Evolutionary conservation across 306 rosid species (phyloP).

Genomic region (Hippophae tibetana): DNA sequence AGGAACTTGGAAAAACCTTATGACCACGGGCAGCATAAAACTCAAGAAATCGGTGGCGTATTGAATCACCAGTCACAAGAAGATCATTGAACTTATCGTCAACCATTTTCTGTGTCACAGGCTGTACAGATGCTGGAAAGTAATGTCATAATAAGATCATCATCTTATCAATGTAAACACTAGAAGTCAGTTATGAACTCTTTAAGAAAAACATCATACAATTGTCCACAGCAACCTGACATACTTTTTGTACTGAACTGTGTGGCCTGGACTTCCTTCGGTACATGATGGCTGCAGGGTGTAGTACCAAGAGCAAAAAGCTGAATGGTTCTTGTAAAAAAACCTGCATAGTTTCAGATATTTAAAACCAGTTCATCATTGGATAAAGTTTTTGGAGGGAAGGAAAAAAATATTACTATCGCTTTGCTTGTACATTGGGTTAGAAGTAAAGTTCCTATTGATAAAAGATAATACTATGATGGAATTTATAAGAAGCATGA

Average conservation of each 20-base stretch:
- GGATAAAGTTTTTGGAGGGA: not conserved
- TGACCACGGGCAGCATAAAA: conserved; percentile 83
- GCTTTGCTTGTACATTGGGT: not conserved
- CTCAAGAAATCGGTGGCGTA: conserved; percentile 50
- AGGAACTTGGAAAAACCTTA: conserved; percentile 78
- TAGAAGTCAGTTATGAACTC: conserved; percentile 1
- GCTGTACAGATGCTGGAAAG: conserved; percentile 48
- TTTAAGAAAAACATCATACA: conserved; percentile 14
- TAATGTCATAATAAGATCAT: conserved; percentile 16
- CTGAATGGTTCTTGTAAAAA: conserved; percentile 20
- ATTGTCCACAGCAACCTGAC: conserved; percentile 33
- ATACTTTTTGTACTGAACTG: conserved; percentile 29
- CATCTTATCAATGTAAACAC: conserved; percentile 7
- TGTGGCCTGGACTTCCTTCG: conserved; percentile 12
- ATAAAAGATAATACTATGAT: too few species aligned
- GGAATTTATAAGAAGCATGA: too few species aligned
- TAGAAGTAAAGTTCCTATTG: not conserved
- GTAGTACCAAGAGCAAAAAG: conserved; percentile 19
- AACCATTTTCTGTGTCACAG: conserved; percentile 27
- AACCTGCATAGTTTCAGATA: conserved; percentile 26
- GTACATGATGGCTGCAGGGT: conserved; percentile 12
- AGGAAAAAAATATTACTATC: not conserved
- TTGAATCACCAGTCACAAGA: conserved; percentile 59
- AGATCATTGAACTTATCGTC: conserved; percentile 32
- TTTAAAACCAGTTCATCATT: conserved; percentile 5